phyloP scores from a whole-genome alignment of 1,139 yeast genomes.

The Geotrichum aggregatum region DNA sequence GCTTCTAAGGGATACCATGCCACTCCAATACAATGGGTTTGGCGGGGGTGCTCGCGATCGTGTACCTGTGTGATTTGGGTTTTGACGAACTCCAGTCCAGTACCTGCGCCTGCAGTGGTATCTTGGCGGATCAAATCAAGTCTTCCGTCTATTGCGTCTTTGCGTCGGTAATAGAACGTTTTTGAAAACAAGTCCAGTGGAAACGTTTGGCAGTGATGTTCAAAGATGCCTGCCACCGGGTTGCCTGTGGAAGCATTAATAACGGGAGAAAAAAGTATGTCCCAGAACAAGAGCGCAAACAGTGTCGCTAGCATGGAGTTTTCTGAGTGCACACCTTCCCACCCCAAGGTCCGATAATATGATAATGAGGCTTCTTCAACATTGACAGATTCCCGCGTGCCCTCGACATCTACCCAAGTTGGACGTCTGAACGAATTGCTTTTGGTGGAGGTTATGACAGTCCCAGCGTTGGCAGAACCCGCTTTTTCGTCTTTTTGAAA shows the following conservation, averaged over 20 bases:
- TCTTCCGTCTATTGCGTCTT: constrained; percentile 26
- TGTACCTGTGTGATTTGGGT: constrained; percentile 17
- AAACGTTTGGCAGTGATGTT: constrained; percentile 36
- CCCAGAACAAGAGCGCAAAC: constrained; percentile 36
- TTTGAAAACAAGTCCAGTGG: constrained; percentile 35
- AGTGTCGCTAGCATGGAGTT: constrained; percentile 36
- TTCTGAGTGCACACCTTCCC: constrained; percentile 40
- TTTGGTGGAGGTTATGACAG: constrained; percentile 13
- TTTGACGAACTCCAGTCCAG: constrained; percentile 15
- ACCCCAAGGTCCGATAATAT: constrained; percentile 34
- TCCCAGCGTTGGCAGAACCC: constrained; percentile 10
- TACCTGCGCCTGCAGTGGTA: background rate
- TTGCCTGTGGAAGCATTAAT: constrained; percentile 9
- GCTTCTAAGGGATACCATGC: constrained; percentile 35
- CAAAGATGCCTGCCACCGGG: constrained; percentile 26
- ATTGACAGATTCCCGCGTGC: constrained; percentile 19
- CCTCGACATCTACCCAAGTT: constrained; percentile 19
- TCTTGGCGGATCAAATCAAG: constrained; percentile 17
- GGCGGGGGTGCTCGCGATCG: constrained; percentile 19
- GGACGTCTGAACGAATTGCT: constrained; percentile 12
- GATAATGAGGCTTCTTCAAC: constrained; percentile 39
- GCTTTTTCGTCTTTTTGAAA: background rate
- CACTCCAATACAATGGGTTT: constrained; percentile 34
- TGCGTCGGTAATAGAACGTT: constrained; percentile 27
- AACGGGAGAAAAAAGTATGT: constrained; percentile 29